Evolutionary conservation across 306 rosid species (phyloP).

Genomic region (Inga leiocalycina): DNA sequence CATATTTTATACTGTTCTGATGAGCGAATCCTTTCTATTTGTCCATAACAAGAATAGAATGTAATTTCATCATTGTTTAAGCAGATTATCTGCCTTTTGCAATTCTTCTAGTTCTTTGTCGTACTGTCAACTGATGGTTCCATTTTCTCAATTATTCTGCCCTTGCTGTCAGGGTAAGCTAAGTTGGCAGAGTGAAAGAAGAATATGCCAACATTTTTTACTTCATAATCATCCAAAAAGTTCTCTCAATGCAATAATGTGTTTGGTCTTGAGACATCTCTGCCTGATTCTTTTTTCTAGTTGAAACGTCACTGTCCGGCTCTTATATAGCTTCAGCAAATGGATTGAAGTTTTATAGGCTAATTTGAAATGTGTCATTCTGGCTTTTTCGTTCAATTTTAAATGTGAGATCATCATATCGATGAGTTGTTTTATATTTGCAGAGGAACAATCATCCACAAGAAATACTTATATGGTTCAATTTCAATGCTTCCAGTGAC

Average conservation of each 20-base stretch:
- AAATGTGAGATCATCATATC: conserved; percentile 19
- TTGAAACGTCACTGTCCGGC: neutral
- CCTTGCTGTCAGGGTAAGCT: neutral
- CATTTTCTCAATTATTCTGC: neutral
- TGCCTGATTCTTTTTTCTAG: neutral
- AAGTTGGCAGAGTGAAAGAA: conserved; percentile 1
- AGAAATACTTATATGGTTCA: conserved; percentile 77
- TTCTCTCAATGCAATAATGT: neutral
- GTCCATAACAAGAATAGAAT: neutral
- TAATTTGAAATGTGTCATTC: conserved; percentile 26
- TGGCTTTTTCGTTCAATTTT: conserved; percentile 11
- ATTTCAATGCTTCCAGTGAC: conserved; percentile 75
- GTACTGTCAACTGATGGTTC: neutral
- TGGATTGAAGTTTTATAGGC: conserved; percentile 12
- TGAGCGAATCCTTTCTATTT: neutral
- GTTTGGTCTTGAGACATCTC: conserved; percentile 8
- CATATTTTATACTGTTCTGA: neutral
- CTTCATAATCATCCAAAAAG: neutral
- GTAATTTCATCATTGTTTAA: neutral
- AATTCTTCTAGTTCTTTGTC: neutral
- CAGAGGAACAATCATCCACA: conserved; percentile 85
- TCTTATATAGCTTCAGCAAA: conserved; percentile 2
- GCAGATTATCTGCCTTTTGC: neutral
- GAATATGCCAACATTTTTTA: conserved; percentile 3
- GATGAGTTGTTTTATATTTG: conserved; percentile 34